A percentile compares a stretch with the other conserved stretches of the same genome.
phyloP scores from a whole-genome alignment of 192 early-diverging fungal species.

The Coemansia sp. region DNA sequence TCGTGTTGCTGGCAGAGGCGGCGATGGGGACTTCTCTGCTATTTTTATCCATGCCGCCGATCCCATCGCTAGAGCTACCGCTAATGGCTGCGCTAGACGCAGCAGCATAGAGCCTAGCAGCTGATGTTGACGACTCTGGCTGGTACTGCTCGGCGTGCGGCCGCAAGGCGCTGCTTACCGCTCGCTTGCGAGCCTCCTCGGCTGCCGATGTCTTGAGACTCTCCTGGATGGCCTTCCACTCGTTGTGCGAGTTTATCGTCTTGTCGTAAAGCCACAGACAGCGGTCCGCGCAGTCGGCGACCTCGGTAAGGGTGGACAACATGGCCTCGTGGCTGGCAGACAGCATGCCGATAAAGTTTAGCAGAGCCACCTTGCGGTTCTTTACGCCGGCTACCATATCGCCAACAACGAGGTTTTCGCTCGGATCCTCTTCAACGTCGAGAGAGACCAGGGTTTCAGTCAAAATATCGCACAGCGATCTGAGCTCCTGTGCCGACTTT shows the following conservation, averaged over 20 bases:
- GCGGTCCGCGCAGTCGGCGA: slow-evolving; percentile 20
- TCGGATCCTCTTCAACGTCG: slow-evolving; percentile 39
- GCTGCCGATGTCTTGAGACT: slow-evolving; percentile 25
- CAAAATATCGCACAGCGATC: slow-evolving; percentile 38
- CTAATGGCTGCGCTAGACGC: not conserved
- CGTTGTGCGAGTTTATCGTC: slow-evolving; percentile 38
- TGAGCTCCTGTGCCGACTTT: slow-evolving; percentile 25
- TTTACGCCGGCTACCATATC: slow-evolving; percentile 36
- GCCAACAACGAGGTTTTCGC: slow-evolving; percentile 21
- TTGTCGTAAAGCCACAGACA: slow-evolving; percentile 41
- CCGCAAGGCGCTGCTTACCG: not conserved
- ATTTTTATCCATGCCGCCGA: slow-evolving; percentile 5
- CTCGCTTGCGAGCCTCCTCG: slow-evolving; percentile 12
- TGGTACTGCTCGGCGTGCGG: not conserved
- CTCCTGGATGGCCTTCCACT: slow-evolving; percentile 47
- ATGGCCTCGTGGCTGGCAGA: slow-evolving; percentile 14
- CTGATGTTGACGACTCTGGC: slow-evolving; percentile 22
- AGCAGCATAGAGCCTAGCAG: slow-evolving; percentile 12
- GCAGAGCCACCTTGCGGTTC: slow-evolving; percentile 24
- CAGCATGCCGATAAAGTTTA: slow-evolving; percentile 43
- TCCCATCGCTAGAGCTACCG: not conserved
- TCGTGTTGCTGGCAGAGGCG: not conserved
- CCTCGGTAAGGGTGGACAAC: slow-evolving; percentile 17
- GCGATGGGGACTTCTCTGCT: not conserved
- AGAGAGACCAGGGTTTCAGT: slow-evolving; percentile 44